A percentile compares a stretch with the other conserved stretches of the same genome.
These are phyloP conservation scores for Penicillium sp. DNA, from an alignment of 2,329 filamentous ascomycete genomes.

Conservation along the genomic window DNA sequence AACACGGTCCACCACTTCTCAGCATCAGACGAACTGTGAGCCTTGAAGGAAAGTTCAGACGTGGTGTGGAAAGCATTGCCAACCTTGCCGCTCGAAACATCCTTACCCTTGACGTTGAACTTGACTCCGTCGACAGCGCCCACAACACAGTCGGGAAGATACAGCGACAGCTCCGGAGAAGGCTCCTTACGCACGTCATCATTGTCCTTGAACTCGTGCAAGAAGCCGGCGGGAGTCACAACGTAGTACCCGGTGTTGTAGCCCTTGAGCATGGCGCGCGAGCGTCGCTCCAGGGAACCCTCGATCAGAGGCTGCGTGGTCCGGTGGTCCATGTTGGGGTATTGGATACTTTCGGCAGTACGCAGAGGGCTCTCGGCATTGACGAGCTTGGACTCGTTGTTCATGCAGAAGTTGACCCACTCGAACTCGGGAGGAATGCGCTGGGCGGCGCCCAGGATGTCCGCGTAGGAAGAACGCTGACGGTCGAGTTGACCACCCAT, in stretches of 20 bases:
- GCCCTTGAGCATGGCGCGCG: slow-evolving; percentile 72
- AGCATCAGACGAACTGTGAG: slow-evolving; percentile 71
- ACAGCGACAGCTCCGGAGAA: slow-evolving; percentile 79
- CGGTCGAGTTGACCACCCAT: slow-evolving; percentile 76
- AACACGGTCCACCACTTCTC: slow-evolving; percentile 80
- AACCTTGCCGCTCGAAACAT: slow-evolving; percentile 69
- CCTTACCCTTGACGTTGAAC: slow-evolving; percentile 94
- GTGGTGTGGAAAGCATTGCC: slow-evolving; percentile 73
- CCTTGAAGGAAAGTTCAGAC: slow-evolving; percentile 82
- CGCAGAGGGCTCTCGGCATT: slow-evolving; percentile 70
- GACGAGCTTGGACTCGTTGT: slow-evolving; percentile 66
- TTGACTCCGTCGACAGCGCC: slow-evolving; percentile 68
- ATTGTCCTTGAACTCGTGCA: slow-evolving; percentile 95
- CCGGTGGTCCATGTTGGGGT: slow-evolving; percentile 81
- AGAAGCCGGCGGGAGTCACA: slow-evolving; percentile 76
- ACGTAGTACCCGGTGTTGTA: slow-evolving; percentile 83
- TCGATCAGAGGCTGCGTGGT: slow-evolving; percentile 79
- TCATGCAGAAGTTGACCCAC: slow-evolving; percentile 76
- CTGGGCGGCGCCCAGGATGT: slow-evolving; percentile 73
- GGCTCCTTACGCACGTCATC: slow-evolving; percentile 58
- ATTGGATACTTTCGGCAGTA: slow-evolving; percentile 65
- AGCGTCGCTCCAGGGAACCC: slow-evolving; percentile 84
- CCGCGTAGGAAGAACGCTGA: slow-evolving; percentile 70
- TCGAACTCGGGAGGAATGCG: slow-evolving; percentile 79
- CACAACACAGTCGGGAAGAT: slow-evolving; percentile 81